Percentiles rank a stretch among this genome's conserved stretches.
Evolutionary conservation across 1,139 yeast species (phyloP).

Genomic region (Debaryomyces fabryi): DNA sequence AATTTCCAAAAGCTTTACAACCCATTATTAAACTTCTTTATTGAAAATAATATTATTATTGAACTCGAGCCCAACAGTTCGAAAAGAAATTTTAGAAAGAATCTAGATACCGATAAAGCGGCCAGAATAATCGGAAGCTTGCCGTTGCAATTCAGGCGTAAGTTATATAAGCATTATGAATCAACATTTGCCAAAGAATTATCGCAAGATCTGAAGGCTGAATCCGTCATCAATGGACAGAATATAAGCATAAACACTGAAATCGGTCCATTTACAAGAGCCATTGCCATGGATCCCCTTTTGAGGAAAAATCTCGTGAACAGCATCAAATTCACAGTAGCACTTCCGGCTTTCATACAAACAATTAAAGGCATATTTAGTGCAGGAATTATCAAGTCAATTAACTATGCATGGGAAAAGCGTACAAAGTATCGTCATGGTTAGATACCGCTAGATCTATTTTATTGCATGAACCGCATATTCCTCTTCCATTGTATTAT

Average conservation of each 20-base stretch:
- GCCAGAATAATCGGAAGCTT: constrained; percentile 41
- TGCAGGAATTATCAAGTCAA: constrained; percentile 77
- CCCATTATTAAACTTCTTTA: constrained; percentile 51
- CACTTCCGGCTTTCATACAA: constrained; percentile 72
- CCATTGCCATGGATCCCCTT: constrained; percentile 21
- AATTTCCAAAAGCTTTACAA: constrained; percentile 71
- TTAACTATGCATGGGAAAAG: constrained; percentile 81
- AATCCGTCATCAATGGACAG: constrained; percentile 12
- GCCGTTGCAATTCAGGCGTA: constrained; percentile 55
- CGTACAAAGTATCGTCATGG: constrained; percentile 31
- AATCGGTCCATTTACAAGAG: constrained; percentile 14
- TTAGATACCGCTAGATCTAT: background rate
- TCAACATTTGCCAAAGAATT: constrained; percentile 29
- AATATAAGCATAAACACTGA: constrained; percentile 1
- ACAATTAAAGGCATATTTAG: constrained; percentile 81
- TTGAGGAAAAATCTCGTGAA: constrained; percentile 43
- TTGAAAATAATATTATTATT: constrained; percentile 23
- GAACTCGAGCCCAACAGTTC: constrained; percentile 15
- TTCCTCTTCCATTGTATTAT: background rate
- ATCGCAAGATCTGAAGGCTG: constrained; percentile 22
- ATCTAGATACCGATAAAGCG: constrained; percentile 21
- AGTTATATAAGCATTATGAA: constrained; percentile 45
- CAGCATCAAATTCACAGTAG: constrained; percentile 62
- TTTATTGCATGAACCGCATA: background rate
- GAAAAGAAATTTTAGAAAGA: constrained; percentile 21